Evolutionary conservation across 192 early-diverging fungal species (phyloP).

Genomic region (Thamnidium elegans): DNA sequence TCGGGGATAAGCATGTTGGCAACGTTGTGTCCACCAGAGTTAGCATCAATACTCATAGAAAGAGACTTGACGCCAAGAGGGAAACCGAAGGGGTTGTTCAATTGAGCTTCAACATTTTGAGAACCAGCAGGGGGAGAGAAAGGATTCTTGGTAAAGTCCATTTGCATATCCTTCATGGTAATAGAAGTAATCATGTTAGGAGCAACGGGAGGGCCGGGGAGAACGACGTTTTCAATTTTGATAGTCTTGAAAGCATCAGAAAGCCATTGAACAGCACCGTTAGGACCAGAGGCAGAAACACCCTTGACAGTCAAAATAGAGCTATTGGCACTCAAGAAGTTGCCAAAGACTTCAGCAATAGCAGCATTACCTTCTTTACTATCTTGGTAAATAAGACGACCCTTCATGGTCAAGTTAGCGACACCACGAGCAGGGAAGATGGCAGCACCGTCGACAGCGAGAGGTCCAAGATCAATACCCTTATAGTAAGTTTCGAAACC

Average conservation of each 20-base stretch:
- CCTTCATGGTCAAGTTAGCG: constrained; percentile 44
- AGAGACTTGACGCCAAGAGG: constrained; percentile 43
- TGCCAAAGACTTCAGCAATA: constrained; percentile 48
- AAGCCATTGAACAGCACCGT: constrained; percentile 35
- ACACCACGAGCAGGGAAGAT: constrained; percentile 26
- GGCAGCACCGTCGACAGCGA: constrained; percentile 54
- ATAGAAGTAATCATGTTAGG: constrained; percentile 38
- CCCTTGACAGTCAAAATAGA: constrained; percentile 30
- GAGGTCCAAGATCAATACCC: constrained; percentile 43
- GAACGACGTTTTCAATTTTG: constrained; percentile 28
- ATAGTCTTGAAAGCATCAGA: constrained; percentile 49
- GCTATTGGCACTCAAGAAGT: constrained; percentile 45
- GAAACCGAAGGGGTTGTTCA: constrained; percentile 43
- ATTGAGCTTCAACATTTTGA: constrained; percentile 40
- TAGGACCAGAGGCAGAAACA: constrained; percentile 30
- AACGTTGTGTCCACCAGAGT: constrained; percentile 15
- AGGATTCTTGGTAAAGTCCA: constrained; percentile 49
- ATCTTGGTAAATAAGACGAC: constrained; percentile 50
- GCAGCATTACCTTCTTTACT: constrained; percentile 41
- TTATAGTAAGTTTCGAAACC: constrained; percentile 44
- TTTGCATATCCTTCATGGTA: constrained; percentile 42
- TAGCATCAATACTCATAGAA: constrained; percentile 41
- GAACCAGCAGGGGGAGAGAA: constrained; percentile 45
- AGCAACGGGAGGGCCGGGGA: constrained; percentile 30
- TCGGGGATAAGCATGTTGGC: constrained; percentile 31